Conservation (phyloP, 352 stramenopile genomes). For the Lagenidium giganteum region DNA sequence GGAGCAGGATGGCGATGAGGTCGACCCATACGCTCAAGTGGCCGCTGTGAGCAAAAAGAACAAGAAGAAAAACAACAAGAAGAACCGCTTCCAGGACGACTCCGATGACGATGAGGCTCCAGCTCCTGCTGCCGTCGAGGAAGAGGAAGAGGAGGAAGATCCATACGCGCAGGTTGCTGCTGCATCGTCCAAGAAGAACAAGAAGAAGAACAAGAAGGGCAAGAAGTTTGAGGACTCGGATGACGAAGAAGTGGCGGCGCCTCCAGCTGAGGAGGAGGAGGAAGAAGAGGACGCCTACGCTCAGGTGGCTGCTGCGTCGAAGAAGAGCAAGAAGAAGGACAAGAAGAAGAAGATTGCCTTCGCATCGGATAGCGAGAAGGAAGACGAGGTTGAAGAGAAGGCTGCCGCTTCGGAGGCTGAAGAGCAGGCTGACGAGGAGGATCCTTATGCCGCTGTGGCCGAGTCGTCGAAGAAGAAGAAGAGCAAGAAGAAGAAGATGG, state of each 20-base stretch:
- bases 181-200: constrained; percentile 21
- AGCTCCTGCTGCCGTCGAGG: constrained; percentile 17
- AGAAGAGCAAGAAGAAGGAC: constrained; percentile 76
- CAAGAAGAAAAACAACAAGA: constrained; percentile 30
- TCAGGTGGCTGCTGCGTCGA: constrained; percentile 44
- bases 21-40: constrained; percentile 22
- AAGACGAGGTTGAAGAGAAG: constrained; percentile 26
- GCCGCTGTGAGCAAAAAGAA: constrained; percentile 16
- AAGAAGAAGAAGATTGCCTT: constrained; percentile 40
- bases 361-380: constrained; percentile 29
- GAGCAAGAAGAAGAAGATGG: constrained; percentile 83
- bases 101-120: constrained; percentile 32
- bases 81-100: constrained; percentile 25
- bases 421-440: constrained; percentile 24
- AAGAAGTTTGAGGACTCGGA: constrained; percentile 10
- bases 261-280: constrained; percentile 4
- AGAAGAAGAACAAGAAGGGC: constrained; percentile 31
- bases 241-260: constrained; percentile 10
- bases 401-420: constrained; percentile 32
- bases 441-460: constrained; percentile 15
- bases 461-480: constrained; percentile 57
- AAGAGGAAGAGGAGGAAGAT: constrained; percentile 22
- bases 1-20: constrained; percentile 15
- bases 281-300: constrained; percentile 40
- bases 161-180: constrained; percentile 20